Evolutionary conservation across 2,329 filamentous ascomycete species (phyloP), one percentile per base, ranked within the genome.

Genomic region (Zarea fungicola): DNA sequence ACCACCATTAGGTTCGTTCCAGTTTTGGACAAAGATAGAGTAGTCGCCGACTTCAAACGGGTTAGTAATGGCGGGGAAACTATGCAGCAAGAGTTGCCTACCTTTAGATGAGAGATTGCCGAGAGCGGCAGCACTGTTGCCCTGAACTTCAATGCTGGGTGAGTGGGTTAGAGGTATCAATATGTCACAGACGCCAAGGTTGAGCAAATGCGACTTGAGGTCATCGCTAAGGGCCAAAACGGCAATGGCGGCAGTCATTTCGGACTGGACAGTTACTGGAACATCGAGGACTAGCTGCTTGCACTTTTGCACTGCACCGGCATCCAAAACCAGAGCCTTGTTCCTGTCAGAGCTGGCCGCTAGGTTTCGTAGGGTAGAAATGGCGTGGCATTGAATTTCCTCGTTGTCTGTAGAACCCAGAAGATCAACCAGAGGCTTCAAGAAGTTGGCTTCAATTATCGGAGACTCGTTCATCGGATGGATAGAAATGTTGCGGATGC

Each of bases 201-300:
- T 91, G 48, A 99, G 73, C 11, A 99, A 78, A 62, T 95, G 88
- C 5, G 87, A 83, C 71, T 99, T 99, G 51, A 99, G 78, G 55
- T 99, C 93, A 60, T 99, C 93, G 59, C 92, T 96, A 44, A 99
- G 73, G 16, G 93, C 93, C 55, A 99, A 77, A 13, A 99, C 93
- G 31, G 93, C 93, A 67, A 99, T 96, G 1, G 93, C 93, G n/a
- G 93, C 93, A 5, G 93, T 99, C 93, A 99, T 99, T 68, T 99
- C 93, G 2, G 91, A 96, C 65, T 99, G 93, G 3, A 99, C 93
- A 32, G 88, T 92, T 42, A 97, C 78, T 0, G 93, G 90, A 3
- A 97, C 93, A 49, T 95, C 85, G 16, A 99, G 75, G 21, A 99
- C 91, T 45, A 99, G 77, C 63, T 97, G 89, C 70, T 96, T 97